phyloP scores from a whole-genome alignment of 2,329 filamentous ascomycete genomes.

The Emergomyces africanus region DNA sequence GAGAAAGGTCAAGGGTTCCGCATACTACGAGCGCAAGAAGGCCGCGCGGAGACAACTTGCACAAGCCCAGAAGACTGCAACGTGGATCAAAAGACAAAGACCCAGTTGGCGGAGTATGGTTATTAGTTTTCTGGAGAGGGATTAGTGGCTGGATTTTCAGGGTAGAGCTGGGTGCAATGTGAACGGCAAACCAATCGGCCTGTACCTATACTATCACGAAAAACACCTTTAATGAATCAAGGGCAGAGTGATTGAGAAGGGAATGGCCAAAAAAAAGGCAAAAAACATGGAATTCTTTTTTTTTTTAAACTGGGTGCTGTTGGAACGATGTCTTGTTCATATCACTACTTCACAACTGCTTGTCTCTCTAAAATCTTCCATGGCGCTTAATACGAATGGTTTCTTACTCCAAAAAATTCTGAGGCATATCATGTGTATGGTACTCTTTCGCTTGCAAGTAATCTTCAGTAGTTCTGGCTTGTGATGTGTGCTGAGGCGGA shows the following conservation, averaged over 20 bases:
- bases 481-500: background rate
- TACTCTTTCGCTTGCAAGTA: background rate
- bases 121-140: conserved; percentile 52
- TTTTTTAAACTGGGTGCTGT: conserved; percentile 23
- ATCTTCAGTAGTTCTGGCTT: background rate
- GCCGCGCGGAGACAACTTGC: conserved; percentile 76
- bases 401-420: conserved; percentile 13
- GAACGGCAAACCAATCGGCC: conserved; percentile 29
- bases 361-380: conserved; percentile 24
- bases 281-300: conserved; percentile 14
- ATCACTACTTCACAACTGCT: conserved; percentile 25
- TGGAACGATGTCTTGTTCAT: conserved; percentile 30
- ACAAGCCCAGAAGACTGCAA: conserved; percentile 88
- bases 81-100: conserved; percentile 73
- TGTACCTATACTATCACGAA: conserved; percentile 13
- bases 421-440: conserved; percentile 1
- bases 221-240: conserved; percentile 11
- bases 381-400: conserved; percentile 33
- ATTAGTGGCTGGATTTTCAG: conserved; percentile 23
- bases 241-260: conserved; percentile 9
- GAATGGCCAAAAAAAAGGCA: conserved; percentile 8
- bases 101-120: conserved; percentile 79
- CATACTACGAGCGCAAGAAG: conserved; percentile 99
- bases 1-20: conserved; percentile 97
- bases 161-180: conserved; percentile 24